phyloP scores from a whole-genome alignment of 75 land plant species.

The Cunninghamia lanceolata region DNA sequence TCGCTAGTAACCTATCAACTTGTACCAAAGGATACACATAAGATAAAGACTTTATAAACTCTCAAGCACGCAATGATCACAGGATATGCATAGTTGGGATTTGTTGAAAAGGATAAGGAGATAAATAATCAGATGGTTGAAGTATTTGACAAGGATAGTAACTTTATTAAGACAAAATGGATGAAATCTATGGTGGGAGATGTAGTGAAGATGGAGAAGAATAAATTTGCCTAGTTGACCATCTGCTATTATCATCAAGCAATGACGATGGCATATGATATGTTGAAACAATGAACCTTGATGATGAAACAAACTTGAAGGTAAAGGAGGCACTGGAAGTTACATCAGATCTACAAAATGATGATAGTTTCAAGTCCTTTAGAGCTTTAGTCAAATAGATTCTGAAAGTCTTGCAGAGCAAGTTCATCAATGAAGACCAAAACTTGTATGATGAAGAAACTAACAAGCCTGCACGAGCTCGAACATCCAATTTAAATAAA shows the following conservation, averaged over 20 bases:
- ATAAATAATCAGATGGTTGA: constrained; percentile 39
- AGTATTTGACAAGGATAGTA: constrained; percentile 27
- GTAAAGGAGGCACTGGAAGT: constrained; percentile 34
- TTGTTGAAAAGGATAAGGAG: constrained; percentile 48
- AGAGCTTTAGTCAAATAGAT: constrained; percentile 34
- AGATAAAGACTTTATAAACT: too few relatives aligned
- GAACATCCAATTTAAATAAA: constrained; percentile 68
- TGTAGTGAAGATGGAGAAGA: constrained; percentile 42
- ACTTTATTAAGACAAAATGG: constrained; percentile 34
- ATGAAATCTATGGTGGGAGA: constrained; percentile 37
- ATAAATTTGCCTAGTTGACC: constrained; percentile 49
- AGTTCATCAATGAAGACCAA: constrained; percentile 53
- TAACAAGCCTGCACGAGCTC: constrained; percentile 64
- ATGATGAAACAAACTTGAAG: constrained; percentile 55
- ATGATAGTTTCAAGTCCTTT: constrained; percentile 20
- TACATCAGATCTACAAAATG: constrained; percentile 18
- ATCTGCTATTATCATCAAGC: constrained; percentile 39
- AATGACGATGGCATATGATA: constrained; percentile 45
- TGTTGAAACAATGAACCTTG: constrained; percentile 57
- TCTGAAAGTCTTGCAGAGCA: constrained; percentile 46
- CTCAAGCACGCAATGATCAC: too few relatives aligned
- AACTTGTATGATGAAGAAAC: constrained; percentile 55
- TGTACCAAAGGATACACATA: too few relatives aligned
- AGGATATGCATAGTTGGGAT: too few relatives aligned
- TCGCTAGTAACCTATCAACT: too few relatives aligned